Conservation (phyloP, 768 basidiomycete genomes). For the Mycena olivaceomarginata region DNA sequence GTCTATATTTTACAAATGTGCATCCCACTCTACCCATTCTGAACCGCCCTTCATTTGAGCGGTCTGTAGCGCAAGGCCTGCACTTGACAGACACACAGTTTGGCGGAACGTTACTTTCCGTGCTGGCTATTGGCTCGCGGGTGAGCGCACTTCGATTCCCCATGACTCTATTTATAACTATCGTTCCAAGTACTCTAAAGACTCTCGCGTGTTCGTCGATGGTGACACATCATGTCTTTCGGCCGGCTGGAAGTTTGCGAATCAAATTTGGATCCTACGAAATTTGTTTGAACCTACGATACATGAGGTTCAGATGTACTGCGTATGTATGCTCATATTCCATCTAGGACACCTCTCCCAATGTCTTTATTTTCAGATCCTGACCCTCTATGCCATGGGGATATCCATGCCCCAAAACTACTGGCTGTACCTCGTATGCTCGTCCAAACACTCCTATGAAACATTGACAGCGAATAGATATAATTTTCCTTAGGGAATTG, state of each 20-base stretch:
- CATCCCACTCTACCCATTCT: conserved; percentile 76
- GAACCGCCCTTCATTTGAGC: conserved; percentile 80
- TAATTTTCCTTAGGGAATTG: conserved; percentile 59
- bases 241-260: conserved; percentile 76
- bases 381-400: conserved; percentile 57
- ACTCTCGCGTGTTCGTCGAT: conserved; percentile 10
- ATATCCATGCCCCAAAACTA: conserved; percentile 68
- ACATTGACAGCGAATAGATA: background rate
- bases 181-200: conserved; percentile 48
- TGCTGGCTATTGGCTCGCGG: conserved; percentile 76
- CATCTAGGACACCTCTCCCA: too few species aligned
- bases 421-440: conserved; percentile 67
- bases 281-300: conserved; percentile 74
- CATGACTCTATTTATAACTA: conserved; percentile 56
- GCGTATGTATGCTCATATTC: conserved; percentile 58
- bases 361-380: conserved; percentile 44
- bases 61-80: conserved; percentile 64
- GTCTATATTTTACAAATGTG: conserved; percentile 74
- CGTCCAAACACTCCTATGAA: background rate
- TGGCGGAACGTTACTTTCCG: conserved; percentile 73
- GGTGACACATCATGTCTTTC: conserved; percentile 55
- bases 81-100: conserved; percentile 73
- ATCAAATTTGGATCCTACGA: conserved; percentile 76
- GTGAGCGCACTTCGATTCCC: conserved; percentile 57
- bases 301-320: conserved; percentile 83